Evolutionary conservation across 805 yeast species (phyloP).

Genomic region (Hanseniaspora lindneri): DNA sequence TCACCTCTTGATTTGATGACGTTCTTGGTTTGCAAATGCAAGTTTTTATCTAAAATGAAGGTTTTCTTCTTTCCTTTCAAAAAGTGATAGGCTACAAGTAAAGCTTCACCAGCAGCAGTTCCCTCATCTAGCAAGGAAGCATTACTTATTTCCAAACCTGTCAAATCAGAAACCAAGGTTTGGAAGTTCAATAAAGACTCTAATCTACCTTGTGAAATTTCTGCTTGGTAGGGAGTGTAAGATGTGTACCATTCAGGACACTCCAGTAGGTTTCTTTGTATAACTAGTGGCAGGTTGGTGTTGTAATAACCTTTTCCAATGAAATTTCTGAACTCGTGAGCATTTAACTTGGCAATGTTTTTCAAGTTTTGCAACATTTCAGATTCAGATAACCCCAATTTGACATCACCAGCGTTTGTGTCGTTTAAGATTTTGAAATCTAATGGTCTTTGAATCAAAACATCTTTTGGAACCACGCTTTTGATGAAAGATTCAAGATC

Average conservation of each 20-base stretch:
- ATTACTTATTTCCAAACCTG: conserved; percentile 90
- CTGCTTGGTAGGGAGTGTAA: conserved; percentile 97
- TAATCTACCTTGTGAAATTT: conserved; percentile 90
- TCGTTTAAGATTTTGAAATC: conserved; percentile 29
- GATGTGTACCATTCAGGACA: conserved; percentile 98
- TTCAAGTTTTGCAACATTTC: conserved; percentile 62
- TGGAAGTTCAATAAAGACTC: conserved; percentile 85
- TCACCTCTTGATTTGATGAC: conserved; percentile 71
- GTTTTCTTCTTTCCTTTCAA: conserved; percentile 52
- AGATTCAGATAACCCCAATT: conserved; percentile 65
- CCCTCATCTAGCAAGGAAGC: conserved; percentile 94
- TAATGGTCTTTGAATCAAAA: conserved; percentile 57
- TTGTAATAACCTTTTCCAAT: conserved; percentile 95
- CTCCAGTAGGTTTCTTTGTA: conserved; percentile 83
- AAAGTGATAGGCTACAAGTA: conserved; percentile 66
- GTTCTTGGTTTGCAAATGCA: conserved; percentile 76
- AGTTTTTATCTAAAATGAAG: conserved; percentile 60
- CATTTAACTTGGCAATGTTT: conserved; percentile 63
- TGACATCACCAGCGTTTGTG: conserved; percentile 36
- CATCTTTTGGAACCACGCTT: conserved; percentile 64
- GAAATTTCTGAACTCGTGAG: conserved; percentile 49
- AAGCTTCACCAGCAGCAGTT: conserved; percentile 95
- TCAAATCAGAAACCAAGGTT: conserved; percentile 78
- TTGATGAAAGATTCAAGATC: conserved; percentile 61
- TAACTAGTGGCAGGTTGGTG: conserved; percentile 79